A percentile compares a stretch with the other conserved stretches of the same genome.
These are phyloP conservation scores for Lentinula sp. DNA, from an alignment of 768 basidiomycete species.

Conservation along the genomic window DNA sequence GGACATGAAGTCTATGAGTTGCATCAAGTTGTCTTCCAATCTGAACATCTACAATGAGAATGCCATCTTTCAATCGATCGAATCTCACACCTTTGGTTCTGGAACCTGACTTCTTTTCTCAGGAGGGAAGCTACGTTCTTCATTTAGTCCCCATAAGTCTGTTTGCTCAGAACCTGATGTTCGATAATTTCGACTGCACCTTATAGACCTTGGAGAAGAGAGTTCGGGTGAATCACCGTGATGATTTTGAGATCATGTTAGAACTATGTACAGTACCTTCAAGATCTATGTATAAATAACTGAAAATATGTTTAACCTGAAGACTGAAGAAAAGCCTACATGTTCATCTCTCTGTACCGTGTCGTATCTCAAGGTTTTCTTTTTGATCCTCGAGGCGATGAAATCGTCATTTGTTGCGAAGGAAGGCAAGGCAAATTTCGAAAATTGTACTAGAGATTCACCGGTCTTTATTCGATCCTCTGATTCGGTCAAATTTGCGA, in stretches of 20 bases:
- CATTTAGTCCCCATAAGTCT: background rate
- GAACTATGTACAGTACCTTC: background rate
- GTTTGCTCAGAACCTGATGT: too few relatives aligned
- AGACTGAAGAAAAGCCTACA: background rate
- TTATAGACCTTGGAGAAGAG: background rate
- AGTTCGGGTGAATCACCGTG: too few relatives aligned
- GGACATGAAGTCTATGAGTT: conserved; percentile 13
- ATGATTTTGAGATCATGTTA: too few relatives aligned
- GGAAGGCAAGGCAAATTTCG: conserved; percentile 1
- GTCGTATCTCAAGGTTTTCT: background rate
- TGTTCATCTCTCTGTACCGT: background rate
- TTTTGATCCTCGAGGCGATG: background rate
- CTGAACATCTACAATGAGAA: background rate
- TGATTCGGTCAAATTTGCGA: conserved; percentile 35
- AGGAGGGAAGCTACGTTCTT: conserved; percentile 1
- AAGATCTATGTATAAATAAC: background rate
- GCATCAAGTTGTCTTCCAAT: background rate
- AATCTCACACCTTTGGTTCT: too few relatives aligned
- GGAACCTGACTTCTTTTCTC: conserved; percentile 3
- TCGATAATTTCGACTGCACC: background rate
- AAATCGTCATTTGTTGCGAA: background rate
- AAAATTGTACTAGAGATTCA: background rate
- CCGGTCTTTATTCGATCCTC: background rate
- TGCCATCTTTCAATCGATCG: too few relatives aligned
- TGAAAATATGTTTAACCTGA: background rate